These are phyloP conservation scores for Saitozyma podzolica DNA, from an alignment of 768 basidiomycete genomes.

Conservation along the genomic window DNA sequence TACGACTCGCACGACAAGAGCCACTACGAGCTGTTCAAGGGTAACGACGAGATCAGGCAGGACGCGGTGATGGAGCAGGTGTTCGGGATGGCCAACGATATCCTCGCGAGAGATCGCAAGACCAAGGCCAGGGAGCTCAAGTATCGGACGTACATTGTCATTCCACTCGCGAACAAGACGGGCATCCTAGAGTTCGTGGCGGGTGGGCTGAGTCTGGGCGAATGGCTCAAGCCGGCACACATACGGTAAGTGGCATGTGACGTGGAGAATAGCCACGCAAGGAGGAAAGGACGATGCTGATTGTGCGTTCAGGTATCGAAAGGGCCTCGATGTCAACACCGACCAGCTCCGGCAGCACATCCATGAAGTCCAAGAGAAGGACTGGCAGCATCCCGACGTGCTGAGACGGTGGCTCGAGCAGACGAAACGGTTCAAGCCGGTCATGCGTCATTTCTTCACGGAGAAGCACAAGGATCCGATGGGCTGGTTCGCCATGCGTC, in stretches of 20 bases:
- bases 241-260: constrained; percentile 55
- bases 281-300: not conserved
- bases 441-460: constrained; percentile 92
- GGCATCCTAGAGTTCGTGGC: constrained; percentile 89
- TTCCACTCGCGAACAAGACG: constrained; percentile 75
- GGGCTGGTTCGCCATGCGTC: constrained; percentile 85
- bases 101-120: constrained; percentile 71
- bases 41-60: constrained; percentile 88
- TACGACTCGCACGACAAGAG: constrained; percentile 64
- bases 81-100: constrained; percentile 80
- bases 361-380: constrained; percentile 42
- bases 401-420: constrained; percentile 52
- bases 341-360: constrained; percentile 51
- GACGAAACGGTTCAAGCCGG: constrained; percentile 66
- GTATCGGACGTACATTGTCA: constrained; percentile 82
- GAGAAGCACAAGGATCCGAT: constrained; percentile 84
- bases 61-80: constrained; percentile 99
- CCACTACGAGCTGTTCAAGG: constrained; percentile 91
- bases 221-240: constrained; percentile 69
- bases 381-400: constrained; percentile 25
- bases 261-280: no score
- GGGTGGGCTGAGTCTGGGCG: constrained; percentile 67
- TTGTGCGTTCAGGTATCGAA: constrained; percentile 62
- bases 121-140: constrained; percentile 70
- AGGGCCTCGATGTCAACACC: constrained; percentile 57